Evolutionary conservation across 495 filamentous ascomycete genomes (phyloP), one percentile per base, ranked within the genome.

Genomic region (Xylaria intraflava): DNA sequence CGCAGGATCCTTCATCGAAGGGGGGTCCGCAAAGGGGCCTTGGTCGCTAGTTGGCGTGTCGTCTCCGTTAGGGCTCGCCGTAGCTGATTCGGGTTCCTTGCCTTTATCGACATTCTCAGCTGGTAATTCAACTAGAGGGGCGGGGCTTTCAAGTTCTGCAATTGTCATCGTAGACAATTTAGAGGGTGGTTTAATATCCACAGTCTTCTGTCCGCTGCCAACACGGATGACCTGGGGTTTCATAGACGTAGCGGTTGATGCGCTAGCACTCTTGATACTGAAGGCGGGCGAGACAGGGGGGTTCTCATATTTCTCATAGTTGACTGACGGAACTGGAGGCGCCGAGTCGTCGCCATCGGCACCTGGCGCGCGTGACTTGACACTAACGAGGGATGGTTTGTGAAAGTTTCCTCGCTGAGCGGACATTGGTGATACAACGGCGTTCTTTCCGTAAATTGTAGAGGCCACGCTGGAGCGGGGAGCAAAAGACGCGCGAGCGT

Each of bases 361-460:
- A 29, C 65, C 76, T 49, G 63, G 65, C 19, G 75, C 53, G 67
- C 74, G 74, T 59, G 81, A 86, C 66, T 86, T 90, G 46, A 96
- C 89, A 59, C 87, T 93, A 55, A 98, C 89, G 57, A 96, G 85
- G 42, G 86, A 88, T 14, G 94, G 90, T 64, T 89, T 92, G 44
- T 87, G 84, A 55, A 89, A 83, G 56, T 87, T 83, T 49, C 86
- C 86, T 41, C 89, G 90, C 58, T 90, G 89, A 0, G 90, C 89
- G 0, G 90, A 89, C 26, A 88, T 70, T 3, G 87, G 84, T 45
- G 82, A 83, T 40, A 95, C 81, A 45, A 94, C 80, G 31, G 88
- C 89, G 58, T 90, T 87, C 72, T 89, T 88, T 56, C 90, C 66
- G 67, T 95, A 96, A 27, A 94, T 87, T 3, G 91, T 96, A 12